Conservation (phyloP, 805 yeast species). For the Yarrowia yakushimensis region DNA sequence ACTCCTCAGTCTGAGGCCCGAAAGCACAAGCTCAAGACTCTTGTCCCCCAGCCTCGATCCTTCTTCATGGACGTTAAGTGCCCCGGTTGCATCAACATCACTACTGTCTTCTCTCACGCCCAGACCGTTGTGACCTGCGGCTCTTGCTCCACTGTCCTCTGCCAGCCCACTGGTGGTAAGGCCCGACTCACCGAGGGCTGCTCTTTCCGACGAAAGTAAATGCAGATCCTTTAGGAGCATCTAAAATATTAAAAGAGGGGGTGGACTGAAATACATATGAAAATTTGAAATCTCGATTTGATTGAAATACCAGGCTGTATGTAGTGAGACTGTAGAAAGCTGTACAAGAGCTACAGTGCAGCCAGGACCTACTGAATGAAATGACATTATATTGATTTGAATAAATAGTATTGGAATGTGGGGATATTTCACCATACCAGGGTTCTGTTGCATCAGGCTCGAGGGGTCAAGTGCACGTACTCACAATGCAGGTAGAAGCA, state of each 20-base stretch:
- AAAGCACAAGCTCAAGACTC: constrained; percentile 95
- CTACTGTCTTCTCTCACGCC: constrained; percentile 99
- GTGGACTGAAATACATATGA: constrained; percentile 23
- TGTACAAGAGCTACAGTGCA: not conserved
- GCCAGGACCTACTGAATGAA: not conserved
- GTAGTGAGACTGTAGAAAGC: not conserved
- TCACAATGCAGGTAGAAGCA: too few species aligned
- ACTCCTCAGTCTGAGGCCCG: constrained; percentile 93
- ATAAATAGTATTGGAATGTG: too few species aligned
- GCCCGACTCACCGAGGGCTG: constrained; percentile 99
- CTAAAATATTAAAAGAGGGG: constrained; percentile 25
- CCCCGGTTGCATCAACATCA: constrained; percentile 98
- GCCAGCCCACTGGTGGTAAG: constrained; percentile 99
- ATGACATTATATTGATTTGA: not conserved
- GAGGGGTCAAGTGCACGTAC: too few species aligned
- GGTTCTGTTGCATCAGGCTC: too few species aligned
- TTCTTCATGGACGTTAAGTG: constrained; percentile 99
- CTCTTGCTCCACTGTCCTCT: constrained; percentile 94
- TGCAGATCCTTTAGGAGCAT: constrained; percentile 12
- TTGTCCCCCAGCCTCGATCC: constrained; percentile 97
- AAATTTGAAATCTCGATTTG: constrained; percentile 23
- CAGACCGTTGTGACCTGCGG: constrained; percentile 99
- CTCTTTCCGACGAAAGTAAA: constrained; percentile 98
- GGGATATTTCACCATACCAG: too few species aligned
- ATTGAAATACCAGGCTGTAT: not conserved